Base-by-base conservation (phyloP, 306 rosid genomes). In the Medicago lupulina region DNA sequence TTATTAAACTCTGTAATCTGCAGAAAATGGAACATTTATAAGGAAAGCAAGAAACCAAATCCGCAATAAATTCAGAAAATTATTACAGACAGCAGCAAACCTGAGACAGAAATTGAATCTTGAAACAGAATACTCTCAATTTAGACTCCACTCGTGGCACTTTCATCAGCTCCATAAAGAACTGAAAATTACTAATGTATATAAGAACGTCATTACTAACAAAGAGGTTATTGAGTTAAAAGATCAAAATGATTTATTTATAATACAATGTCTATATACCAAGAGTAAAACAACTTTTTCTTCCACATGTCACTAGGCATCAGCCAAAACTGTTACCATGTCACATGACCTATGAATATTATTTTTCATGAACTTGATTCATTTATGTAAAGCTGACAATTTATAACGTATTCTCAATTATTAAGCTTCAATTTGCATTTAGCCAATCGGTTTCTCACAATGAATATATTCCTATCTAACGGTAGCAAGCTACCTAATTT, bases 81-180 rank as follows among this genome's bases (percentile, higher is more conserved):
- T 7, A 77, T 69, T 65, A 50, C 61, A 70, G 72, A 79, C 70
- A 80, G 50, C 81, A 87, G 80, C 89, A 79, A 86, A 95, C 98
- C 96, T 94, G 89, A 80, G 93, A 25, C 64, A 85, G 70, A 77
- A 87, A 94, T 87, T 92, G 97, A 81, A 94, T 92, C 86, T 94
- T 92, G 87, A 94, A 94, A 79, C 92, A 87, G 81, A 94, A 94
- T 40, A 94, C 97, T 90, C 97, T 88, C 74, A 94, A 66, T 78
- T 94, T 94, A 71, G 98, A 88, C 82, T 94, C 97, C 84, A 90
- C 97, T 65, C 97, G 87, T 21, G 98, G 97, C 67, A 94, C 98
- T 87, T 90, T 92, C 98, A 94, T 88, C 83, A 82, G 85, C 93
- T 94, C 98, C 90, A 94, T 64, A 82, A 94, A 88, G 76, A 59